phyloP scores from a whole-genome alignment of 2,329 filamentous ascomycete species.

The Ophiocordyceps australis region DNA sequence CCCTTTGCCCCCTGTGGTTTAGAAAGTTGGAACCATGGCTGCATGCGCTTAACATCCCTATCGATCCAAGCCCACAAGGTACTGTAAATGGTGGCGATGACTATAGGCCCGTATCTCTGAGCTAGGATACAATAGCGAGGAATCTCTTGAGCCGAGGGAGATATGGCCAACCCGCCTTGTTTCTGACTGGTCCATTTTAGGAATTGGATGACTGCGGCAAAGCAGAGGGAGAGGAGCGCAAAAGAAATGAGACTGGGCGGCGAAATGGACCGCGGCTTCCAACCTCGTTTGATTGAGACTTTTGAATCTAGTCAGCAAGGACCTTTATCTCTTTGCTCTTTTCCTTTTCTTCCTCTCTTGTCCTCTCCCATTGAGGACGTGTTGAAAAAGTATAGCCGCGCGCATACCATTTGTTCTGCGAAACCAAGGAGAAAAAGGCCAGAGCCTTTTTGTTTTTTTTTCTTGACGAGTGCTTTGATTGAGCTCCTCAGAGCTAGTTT shows the following conservation, averaged over 20 bases:
- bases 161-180: conserved; percentile 20
- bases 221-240: conserved; percentile 13
- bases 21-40: conserved; percentile 41
- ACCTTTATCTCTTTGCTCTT: no score
- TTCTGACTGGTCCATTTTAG: conserved; percentile 19
- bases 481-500: no score
- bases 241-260: conserved; percentile 17
- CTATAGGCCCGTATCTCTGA: conserved; percentile 33
- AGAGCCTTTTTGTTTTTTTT: no score
- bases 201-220: conserved; percentile 22
- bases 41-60: conserved; percentile 36
- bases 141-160: conserved; percentile 10
- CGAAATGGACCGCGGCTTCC: conserved; percentile 1
- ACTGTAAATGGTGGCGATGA: conserved; percentile 34
- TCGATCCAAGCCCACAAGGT: conserved; percentile 42
- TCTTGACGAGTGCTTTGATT: no score
- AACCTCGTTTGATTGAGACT: no score
- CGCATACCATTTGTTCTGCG: no score
- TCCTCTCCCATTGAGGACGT: no score
- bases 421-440: no score
- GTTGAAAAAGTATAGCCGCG: no score
- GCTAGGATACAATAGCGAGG: conserved; percentile 14
- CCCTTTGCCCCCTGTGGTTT: conserved; percentile 21
- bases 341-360: no score
- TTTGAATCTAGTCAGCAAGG: no score